These are phyloP conservation scores for Umbilicus rupestris DNA, from an alignment of 164 flowering plant genomes.

Conservation along the genomic window DNA sequence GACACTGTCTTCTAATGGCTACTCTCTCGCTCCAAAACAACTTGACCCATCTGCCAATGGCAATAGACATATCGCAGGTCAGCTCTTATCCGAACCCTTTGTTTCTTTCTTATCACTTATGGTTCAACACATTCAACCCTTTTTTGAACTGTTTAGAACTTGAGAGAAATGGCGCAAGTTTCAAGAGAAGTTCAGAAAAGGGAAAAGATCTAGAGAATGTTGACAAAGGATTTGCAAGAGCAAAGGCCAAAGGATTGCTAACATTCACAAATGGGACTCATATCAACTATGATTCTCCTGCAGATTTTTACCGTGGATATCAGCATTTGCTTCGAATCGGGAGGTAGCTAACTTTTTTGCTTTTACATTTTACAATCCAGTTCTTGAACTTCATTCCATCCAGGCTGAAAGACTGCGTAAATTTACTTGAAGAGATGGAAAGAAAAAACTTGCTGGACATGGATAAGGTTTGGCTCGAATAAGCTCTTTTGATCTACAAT, in stretches of 20 bases:
- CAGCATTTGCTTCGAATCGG: constrained; percentile 47
- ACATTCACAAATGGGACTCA: constrained; percentile 21
- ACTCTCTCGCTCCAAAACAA: constrained; percentile 12
- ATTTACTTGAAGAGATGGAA: constrained; percentile 72
- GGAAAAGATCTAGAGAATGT: constrained; percentile 18
- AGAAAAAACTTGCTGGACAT: constrained; percentile 55
- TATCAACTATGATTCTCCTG: constrained; percentile 16
- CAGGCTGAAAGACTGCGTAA: constrained; percentile 66
- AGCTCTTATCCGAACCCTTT: neutral
- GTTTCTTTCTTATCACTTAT: neutral
- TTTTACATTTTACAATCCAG: neutral
- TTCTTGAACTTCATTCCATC: neutral
- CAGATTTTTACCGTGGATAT: constrained; percentile 35
- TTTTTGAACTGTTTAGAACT: constrained; percentile 1
- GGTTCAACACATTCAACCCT: neutral
- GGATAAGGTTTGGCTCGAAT: constrained; percentile 42
- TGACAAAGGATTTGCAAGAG: constrained; percentile 17
- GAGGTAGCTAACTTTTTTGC: constrained; percentile 37
- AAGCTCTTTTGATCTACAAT: neutral
- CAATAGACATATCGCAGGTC: constrained; percentile 31
- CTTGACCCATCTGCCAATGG: constrained; percentile 17
- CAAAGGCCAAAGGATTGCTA: constrained; percentile 18
- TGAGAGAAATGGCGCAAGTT: neutral
- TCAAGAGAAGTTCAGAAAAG: constrained; percentile 11
- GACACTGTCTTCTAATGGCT: constrained; percentile 18